Base-by-base conservation (phyloP, 306 rosid genomes). In the Geum urbanum region DNA sequence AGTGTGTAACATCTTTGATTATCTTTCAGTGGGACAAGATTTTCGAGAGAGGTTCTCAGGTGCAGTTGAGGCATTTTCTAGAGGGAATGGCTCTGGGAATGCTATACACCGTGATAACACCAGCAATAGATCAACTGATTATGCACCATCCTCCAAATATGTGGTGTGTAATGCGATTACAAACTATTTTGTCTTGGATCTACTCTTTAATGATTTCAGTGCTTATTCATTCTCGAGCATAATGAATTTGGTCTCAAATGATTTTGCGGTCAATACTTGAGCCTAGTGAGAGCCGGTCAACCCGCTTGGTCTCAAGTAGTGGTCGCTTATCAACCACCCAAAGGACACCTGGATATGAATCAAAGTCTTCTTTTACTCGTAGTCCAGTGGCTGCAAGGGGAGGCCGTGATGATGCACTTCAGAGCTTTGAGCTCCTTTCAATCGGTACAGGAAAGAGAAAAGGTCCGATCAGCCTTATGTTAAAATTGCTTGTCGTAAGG, bases 391-490 rank as follows among this genome's bases (percentile, higher is more conserved):
- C 84, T 46, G 39, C 87, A 10, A 78, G 87, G 71, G 92, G 91
- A 16, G 82, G 91, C 4, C 97, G 91, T 20, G 96, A 88, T 57
- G 98, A 94, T 71, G 57, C 97, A 0, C 87, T 94, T 22, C 56
- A 92, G 81, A 94, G 97, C 86, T 88, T 94, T 64, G 98, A 90
- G 70, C 86, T 88, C 79, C 88, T 94, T 67, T 85, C 98, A n/a
- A 87, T 94, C n/a, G 92, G 97, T 72, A 78, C 91, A 5, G 94
- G 97, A 74, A 91, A 87, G 82, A 86, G 92, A 87, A 95, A 91
- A 83, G 74, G 80, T 37, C 54, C 6, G 52, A 44, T 66, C 14
- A 39, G 14, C 64, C 46, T 64, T 7, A 44, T 14, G 75, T 51
- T 83, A 73, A 69, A 74, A 74, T 66, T 68, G 32, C 48, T 57